Evolutionary conservation across 179 eudicot genomes (phyloP).

Genomic region (Amaranthus tricolor): DNA sequence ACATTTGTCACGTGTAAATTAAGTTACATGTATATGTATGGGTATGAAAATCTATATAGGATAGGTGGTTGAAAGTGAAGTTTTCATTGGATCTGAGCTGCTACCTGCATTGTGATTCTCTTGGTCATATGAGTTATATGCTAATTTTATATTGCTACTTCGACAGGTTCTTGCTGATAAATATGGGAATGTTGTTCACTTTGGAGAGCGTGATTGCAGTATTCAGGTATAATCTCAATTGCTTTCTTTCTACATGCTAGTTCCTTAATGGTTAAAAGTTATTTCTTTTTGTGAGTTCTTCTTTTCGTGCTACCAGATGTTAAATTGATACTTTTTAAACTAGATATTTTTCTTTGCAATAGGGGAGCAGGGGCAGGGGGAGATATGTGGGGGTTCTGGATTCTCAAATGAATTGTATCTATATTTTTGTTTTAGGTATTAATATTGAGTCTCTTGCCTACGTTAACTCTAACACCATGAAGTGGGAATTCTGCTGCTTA

Average conservation of each 20-base stretch:
- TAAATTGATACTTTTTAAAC: background rate
- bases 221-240: constrained; percentile 60
- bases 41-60: background rate
- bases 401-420: background rate
- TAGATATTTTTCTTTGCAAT: background rate
- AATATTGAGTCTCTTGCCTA: too few species aligned
- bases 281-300: background rate
- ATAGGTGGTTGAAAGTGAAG: background rate
- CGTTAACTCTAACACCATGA: background rate
- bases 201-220: constrained; percentile 99
- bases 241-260: background rate
- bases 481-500: too few species aligned
- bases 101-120: background rate
- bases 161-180: constrained; percentile 96
- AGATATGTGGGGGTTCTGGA: too few species aligned
- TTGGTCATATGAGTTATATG: background rate
- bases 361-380: background rate
- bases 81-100: background rate
- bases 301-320: background rate
- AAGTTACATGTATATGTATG: background rate
- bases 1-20: background rate
- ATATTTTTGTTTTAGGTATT: background rate
- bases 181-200: constrained; percentile 92
- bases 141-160: constrained; percentile 3
- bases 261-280: background rate